These are phyloP conservation scores for Tagetes erecta DNA, from an alignment of 129 eudicot species.

Conservation along the genomic window DNA sequence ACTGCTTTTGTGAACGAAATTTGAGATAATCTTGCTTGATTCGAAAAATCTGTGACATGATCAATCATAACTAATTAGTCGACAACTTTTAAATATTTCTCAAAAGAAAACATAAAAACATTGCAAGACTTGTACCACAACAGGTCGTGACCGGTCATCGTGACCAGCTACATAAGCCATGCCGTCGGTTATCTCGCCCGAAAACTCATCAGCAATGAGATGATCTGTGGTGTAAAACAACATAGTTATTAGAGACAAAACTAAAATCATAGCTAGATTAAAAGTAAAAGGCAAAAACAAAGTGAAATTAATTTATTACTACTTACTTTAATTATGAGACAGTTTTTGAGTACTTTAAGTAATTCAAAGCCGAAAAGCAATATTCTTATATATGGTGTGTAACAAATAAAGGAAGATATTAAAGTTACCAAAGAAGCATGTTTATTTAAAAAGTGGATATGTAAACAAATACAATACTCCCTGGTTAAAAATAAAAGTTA, in stretches of 20 bases:
- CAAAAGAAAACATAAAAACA: no score
- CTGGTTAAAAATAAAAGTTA: slow-evolving; percentile 19
- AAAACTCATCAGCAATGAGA: slow-evolving; percentile 93
- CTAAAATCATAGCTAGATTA: not conserved
- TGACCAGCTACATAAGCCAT: slow-evolving; percentile 92
- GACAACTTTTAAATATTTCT: no score
- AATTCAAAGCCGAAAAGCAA: slow-evolving; percentile 50
- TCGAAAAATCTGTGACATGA: slow-evolving; percentile 56
- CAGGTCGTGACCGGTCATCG: slow-evolving; percentile 85
- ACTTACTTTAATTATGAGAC: slow-evolving; percentile 43
- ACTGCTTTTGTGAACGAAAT: slow-evolving; percentile 88
- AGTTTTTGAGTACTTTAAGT: slow-evolving; percentile 48
- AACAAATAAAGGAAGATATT: slow-evolving; percentile 24
- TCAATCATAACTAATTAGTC: not conserved
- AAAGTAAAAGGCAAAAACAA: slow-evolving; percentile 9
- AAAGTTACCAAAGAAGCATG: slow-evolving; percentile 27
- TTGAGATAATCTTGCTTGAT: slow-evolving; percentile 94
- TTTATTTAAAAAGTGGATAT: slow-evolving; percentile 41
- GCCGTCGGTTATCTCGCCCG: slow-evolving; percentile 90
- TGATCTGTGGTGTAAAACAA: slow-evolving; percentile 39
- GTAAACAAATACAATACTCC: slow-evolving; percentile 34
- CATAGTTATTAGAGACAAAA: slow-evolving; percentile 8
- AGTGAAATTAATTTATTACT: slow-evolving; percentile 14
- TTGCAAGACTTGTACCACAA: slow-evolving; percentile 47
- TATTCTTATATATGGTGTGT: slow-evolving; percentile 34